A percentile compares a stretch with the other conserved stretches of the same genome.
These are phyloP conservation scores for Pichia sp. DNA, from an alignment of 1,139 yeast genomes.

Conservation along the genomic window DNA sequence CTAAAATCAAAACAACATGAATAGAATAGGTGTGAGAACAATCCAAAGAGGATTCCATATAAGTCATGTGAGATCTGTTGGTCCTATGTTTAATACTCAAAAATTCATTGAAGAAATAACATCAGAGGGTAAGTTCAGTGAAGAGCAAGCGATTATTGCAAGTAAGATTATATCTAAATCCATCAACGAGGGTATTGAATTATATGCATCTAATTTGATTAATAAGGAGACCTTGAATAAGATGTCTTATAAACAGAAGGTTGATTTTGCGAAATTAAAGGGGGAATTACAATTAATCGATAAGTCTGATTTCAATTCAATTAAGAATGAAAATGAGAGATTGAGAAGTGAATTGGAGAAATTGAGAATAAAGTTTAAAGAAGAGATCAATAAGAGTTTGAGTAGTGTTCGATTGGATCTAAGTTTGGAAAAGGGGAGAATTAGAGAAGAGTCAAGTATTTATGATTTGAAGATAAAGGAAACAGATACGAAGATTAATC, in stretches of 20 bases:
- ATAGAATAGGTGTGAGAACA: constrained; percentile 2
- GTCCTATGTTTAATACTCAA: constrained; percentile 68
- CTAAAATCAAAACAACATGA: neutral
- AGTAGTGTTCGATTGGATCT: constrained; percentile 88
- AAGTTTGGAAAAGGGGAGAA: constrained; percentile 89
- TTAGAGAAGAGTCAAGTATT: constrained; percentile 85
- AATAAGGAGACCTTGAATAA: constrained; percentile 76
- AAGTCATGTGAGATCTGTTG: neutral
- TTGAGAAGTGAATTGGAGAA: constrained; percentile 81
- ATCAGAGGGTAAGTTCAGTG: constrained; percentile 58
- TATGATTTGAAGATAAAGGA: constrained; percentile 93
- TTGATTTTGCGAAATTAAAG: constrained; percentile 88
- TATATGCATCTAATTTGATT: constrained; percentile 70
- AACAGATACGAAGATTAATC: constrained; percentile 90
- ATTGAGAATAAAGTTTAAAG: constrained; percentile 74
- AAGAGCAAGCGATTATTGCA: constrained; percentile 75
- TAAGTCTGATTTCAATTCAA: constrained; percentile 72
- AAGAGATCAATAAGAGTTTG: constrained; percentile 84
- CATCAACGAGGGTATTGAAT: constrained; percentile 72
- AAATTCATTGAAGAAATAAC: constrained; percentile 64
- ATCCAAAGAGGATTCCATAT: no score
- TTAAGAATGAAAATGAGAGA: constrained; percentile 84
- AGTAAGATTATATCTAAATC: constrained; percentile 70
- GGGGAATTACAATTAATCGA: constrained; percentile 89
- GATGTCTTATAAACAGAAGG: constrained; percentile 90